Evolutionary conservation across 805 yeast genomes (phyloP), one percentile per base, ranked within the genome.

Genomic region (Candida germanica): DNA sequence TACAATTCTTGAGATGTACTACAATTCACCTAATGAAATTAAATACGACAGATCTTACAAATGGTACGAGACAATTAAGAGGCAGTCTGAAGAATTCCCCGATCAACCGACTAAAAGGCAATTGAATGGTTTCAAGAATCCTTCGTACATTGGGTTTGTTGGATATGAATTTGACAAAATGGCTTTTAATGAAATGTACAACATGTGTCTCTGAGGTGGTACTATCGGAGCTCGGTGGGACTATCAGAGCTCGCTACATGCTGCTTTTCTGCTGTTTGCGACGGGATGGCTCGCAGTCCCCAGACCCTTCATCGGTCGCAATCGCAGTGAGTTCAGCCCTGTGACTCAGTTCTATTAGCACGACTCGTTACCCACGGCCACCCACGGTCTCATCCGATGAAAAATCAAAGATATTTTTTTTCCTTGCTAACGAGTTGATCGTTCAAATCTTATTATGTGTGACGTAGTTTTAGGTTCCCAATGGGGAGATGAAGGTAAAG

Each of bases 401-500:
- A n/a, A n/a, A n/a, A n/a, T n/a, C n/a, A n/a, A n/a, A n/a, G n/a
- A n/a, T n/a, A n/a, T n/a, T n/a, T n/a, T n/a, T n/a, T n/a, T n/a
- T n/a, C n/a, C n/a, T n/a, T n/a, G n/a, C n/a, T n/a, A n/a, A n/a
- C n/a, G n/a, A n/a, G n/a, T n/a, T n/a, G n/a, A 12, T 35, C 38
- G 38, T 35, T 35, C 38, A 35, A 35, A 29, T 16, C 20, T 29
- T 27, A 38, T 13, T n/a, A 82, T 82, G 89, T 83, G 86, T 61
- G 84, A 83, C 69, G 98, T 93, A 47, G 99, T 93, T 37, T 75
- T 93, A 54, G 99, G 99, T 41, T 72, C 98, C 66, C 99, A 93
- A 68, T 93, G 99, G 99, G 99, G 99, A 47, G 99, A 93, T 59
- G 99, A 93, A 78, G 99, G 99, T 59, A 93, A 93, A 61, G 99